Evolutionary conservation across 192 early-diverging fungal genomes (phyloP), one percentile per base, ranked within the genome.

Genomic region (Endogone sp.): DNA sequence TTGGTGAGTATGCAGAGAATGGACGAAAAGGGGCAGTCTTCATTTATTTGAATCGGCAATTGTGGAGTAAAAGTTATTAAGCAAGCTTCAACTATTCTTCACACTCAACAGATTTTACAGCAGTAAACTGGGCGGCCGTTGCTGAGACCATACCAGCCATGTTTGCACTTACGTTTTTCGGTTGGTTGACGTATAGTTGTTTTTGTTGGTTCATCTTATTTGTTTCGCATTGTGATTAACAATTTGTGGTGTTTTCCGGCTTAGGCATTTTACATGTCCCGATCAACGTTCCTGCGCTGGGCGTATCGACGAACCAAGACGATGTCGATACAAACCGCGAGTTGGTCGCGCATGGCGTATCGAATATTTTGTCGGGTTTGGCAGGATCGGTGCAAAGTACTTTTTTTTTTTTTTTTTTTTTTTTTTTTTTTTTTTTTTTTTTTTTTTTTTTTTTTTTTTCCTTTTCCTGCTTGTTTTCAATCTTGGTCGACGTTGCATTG

Each of bases 231-330:
- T n/a, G n/a, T n/a, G n/a, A n/a, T n/a, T n/a, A n/a, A n/a, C n/a
- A n/a, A n/a, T 30, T 57, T 30, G 60, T 26, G 29, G 8, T 24
- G 27, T 32, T 66, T 4, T 30, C 65, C 44, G 13, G 16, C 25
- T 25, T 62, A 80, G 79, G 94, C 60, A 88, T 99, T 60, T 77
- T 99, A 26, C 96, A 99, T 77, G 97, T 99, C 4, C 96, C 97
- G 3, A 97, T 99, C 72, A 99, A 98, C 71, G 90, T 98, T 0
- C 96, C 95, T 4, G 95, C 95, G 13, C 81, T 96, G 60, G 92
- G 93, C 1, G 95, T 97, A 6, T 97, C 96, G 2, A 95, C 95
- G 3, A 85, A 91, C 25, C 84, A 87, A 55, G 92, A 94, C 73
- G 82, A 90, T 68, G 87, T 98, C n/a, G 91, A 98, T 77, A 89